These are phyloP conservation scores for Juncus effusus DNA, from an alignment of 176 grass and related monocot genomes.

Conservation along the genomic window DNA sequence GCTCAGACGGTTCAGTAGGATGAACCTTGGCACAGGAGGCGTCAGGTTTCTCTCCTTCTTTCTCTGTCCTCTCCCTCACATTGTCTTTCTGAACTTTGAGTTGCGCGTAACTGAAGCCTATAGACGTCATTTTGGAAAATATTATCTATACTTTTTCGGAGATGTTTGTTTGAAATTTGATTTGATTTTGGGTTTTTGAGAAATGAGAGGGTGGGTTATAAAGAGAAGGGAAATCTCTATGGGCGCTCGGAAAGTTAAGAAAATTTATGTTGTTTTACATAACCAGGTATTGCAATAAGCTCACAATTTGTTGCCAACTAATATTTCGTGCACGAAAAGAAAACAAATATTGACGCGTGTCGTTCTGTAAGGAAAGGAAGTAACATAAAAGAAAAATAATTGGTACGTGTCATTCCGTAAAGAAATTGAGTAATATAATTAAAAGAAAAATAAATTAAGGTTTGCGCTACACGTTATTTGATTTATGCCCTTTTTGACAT, in stretches of 20 bases:
- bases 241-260: no score
- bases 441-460: no score
- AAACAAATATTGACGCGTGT: no score
- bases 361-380: no score
- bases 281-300: not conserved
- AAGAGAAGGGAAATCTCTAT: not conserved
- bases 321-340: not conserved
- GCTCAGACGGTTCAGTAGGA: not conserved
- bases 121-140: slow-evolving; percentile 15
- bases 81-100: slow-evolving; percentile 33
- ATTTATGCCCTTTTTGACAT: no score
- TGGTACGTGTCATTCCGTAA: no score
- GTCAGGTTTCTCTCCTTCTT: not conserved
- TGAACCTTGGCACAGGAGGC: slow-evolving; percentile 5
- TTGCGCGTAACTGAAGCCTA: slow-evolving; percentile 32
- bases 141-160: no score
- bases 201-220: not conserved
- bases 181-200: not conserved
- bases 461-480: no score
- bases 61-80: slow-evolving; percentile 23
- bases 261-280: no score
- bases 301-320: not conserved
- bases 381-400: no score
- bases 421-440: no score
- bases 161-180: not conserved